Evolutionary conservation across 2,329 filamentous ascomycete genomes (phyloP), one percentile per base, ranked within the genome.

Genomic region (Alternaria solani): DNA sequence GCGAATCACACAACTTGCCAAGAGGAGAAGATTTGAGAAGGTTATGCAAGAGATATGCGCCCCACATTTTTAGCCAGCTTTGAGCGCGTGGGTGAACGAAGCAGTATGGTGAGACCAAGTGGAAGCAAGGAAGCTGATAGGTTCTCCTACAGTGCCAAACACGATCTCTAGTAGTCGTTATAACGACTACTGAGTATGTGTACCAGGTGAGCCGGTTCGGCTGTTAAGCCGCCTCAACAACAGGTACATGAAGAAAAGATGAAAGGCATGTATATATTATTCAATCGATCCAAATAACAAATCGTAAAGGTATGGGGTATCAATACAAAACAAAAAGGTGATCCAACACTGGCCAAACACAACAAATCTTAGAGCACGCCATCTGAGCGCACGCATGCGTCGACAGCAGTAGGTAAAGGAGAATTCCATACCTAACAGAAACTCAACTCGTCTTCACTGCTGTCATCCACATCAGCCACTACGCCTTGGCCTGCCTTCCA

Each of bases 391-490:
- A 51, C 5, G n/a, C 47, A 51, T 4, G 7, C 42, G 16, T 52
- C 53, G 20, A 16, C 14, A 12, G 12, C 25, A 5, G 20, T 34
- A n/a, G 18, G 20, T n/a, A 30, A 18, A 4, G 25, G n/a, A 18
- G 30, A 30, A 38, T 49, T 44, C 51, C 55, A 62, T 32, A 30
- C 4, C 62, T 67, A 73, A n/a, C 68, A 64, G 59, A 75, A 74
- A 63, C 72, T 73, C 53, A 77, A 54, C 59, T 77, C 75, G 61
- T 78, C 75, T 46, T 76, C 73, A 48, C 74, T 77, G 9, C 63
- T 68, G 5, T 63, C 65, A 3, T 61, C 66, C 25, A 43, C 53
- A 20, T 62, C 61, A 5, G 46, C 48, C 5, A 56, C 38, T 25
- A 51, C 42, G 46, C 30, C 28, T 7, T 47, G 48, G 7, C 26